These are phyloP conservation scores for Dryadomyces quercus-mongolicae DNA, from an alignment of 2,329 filamentous ascomycete genomes.

Conservation along the genomic window DNA sequence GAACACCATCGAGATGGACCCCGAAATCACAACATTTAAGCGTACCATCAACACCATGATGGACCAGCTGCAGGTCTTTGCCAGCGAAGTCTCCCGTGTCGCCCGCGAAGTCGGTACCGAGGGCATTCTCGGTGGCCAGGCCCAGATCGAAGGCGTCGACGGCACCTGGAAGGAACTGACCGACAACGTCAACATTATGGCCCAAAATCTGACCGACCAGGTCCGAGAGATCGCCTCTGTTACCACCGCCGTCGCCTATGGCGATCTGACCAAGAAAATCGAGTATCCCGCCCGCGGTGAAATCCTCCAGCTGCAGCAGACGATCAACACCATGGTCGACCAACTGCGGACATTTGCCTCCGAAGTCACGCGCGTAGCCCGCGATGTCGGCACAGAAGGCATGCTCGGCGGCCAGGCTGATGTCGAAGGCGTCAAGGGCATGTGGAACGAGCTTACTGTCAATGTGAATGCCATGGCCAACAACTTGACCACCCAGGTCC, in stretches of 20 bases:
- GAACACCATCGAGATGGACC: constrained; percentile 93
- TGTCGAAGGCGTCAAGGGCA: constrained; percentile 73
- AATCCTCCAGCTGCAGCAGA: constrained; percentile 72
- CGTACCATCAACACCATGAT: constrained; percentile 99
- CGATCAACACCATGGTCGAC: constrained; percentile 84
- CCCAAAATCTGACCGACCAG: constrained; percentile 70
- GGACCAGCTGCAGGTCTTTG: constrained; percentile 93
- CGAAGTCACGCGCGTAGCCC: constrained; percentile 70
- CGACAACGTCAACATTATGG: constrained; percentile 79
- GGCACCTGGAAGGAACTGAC: constrained; percentile 97
- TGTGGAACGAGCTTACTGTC: constrained; percentile 80
- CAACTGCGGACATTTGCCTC: constrained; percentile 74
- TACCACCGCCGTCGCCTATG: constrained; percentile 71
- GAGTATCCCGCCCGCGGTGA: constrained; percentile 70
- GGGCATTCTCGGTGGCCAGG: constrained; percentile 85
- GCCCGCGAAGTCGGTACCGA: constrained; percentile 94
- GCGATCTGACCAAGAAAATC: constrained; percentile 75
- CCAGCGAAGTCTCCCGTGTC: constrained; percentile 88
- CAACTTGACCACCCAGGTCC: constrained; percentile 76
- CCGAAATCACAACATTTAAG: constrained; percentile 96
- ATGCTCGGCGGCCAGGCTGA: constrained; percentile 73
- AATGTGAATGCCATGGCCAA: constrained; percentile 85
- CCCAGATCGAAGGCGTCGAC: constrained; percentile 84
- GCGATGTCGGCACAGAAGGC: constrained; percentile 76
- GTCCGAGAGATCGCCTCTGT: constrained; percentile 78